Evolutionary conservation across 495 filamentous ascomycete genomes (phyloP).

Genomic region (Xylaria longipes): DNA sequence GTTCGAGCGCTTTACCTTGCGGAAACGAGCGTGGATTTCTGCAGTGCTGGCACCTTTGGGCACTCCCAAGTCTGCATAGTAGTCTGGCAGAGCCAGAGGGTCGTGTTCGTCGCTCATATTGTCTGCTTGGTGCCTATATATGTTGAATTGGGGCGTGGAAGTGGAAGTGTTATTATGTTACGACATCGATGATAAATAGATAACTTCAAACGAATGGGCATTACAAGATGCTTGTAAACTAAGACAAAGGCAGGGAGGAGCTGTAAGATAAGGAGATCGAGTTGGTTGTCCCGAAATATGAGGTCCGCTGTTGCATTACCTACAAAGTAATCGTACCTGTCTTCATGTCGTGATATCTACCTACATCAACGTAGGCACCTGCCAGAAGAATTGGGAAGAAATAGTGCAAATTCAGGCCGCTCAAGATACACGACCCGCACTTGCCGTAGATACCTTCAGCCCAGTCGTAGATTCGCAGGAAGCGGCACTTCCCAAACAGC

Average conservation of each 20-base stretch:
- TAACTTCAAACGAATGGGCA: background rate
- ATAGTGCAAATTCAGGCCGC: background rate
- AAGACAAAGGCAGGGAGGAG: background rate
- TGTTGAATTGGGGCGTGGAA: background rate
- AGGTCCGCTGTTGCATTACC: background rate
- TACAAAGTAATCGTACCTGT: background rate
- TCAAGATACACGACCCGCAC: background rate
- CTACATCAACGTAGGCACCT: background rate
- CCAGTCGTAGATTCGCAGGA: background rate
- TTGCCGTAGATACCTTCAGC: background rate
- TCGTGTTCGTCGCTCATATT: background rate
- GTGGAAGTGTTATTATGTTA: background rate
- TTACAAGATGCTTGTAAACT: background rate
- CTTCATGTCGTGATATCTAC: background rate
- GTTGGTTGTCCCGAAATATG: background rate
- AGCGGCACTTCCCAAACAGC: background rate
- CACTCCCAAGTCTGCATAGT: slow-evolving; percentile 9
- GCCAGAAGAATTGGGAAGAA: background rate
- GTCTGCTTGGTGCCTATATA: background rate
- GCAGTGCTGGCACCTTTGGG: background rate
- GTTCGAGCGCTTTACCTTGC: background rate
- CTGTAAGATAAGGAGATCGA: background rate
- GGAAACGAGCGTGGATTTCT: background rate
- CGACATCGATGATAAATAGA: background rate
- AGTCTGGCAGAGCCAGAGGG: background rate